Conservation (phyloP, 2,329 filamentous ascomycete species). For the Aspergillus calidoustus region DNA sequence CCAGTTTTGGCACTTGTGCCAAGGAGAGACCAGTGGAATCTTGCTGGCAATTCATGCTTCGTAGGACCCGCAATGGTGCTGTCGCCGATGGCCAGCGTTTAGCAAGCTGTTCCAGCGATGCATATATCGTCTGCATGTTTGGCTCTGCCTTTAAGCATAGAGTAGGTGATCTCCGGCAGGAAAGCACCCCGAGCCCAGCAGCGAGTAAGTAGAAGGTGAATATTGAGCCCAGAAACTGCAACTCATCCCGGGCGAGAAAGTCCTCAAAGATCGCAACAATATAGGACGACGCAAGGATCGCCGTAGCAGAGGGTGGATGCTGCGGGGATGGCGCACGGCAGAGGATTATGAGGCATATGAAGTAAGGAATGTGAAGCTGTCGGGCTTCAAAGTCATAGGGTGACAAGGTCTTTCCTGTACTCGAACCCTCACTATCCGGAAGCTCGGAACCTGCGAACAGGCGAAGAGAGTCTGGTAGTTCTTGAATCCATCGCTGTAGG, state of each 20-base stretch:
- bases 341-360: slow-evolving; percentile 46
- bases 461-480: neutral
- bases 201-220: slow-evolving; percentile 51
- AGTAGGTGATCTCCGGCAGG: slow-evolving; percentile 36
- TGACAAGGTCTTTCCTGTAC: neutral
- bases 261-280: slow-evolving; percentile 51
- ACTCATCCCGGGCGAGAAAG: slow-evolving; percentile 49
- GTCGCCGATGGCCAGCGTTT: slow-evolving; percentile 37
- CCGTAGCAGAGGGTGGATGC: slow-evolving; percentile 40
- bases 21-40: neutral
- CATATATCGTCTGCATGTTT: slow-evolving; percentile 31
- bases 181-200: slow-evolving; percentile 44
- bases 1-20: neutral
- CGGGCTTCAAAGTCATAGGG: slow-evolving; percentile 45
- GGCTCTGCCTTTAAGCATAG: slow-evolving; percentile 13
- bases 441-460: neutral
- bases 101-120: slow-evolving; percentile 32
- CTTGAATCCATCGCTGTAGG: slow-evolving; percentile 13
- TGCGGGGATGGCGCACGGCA: slow-evolving; percentile 32
- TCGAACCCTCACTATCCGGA: too few species aligned
- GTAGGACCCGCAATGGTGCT: slow-evolving; percentile 30
- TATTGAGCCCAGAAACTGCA: slow-evolving; percentile 48
- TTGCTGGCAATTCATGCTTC: slow-evolving; percentile 21
- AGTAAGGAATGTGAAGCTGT: slow-evolving; percentile 46
- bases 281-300: slow-evolving; percentile 48